Evolutionary conservation across 352 stramenopile genomes (phyloP).

Genomic region (Achlya hypogyna): DNA sequence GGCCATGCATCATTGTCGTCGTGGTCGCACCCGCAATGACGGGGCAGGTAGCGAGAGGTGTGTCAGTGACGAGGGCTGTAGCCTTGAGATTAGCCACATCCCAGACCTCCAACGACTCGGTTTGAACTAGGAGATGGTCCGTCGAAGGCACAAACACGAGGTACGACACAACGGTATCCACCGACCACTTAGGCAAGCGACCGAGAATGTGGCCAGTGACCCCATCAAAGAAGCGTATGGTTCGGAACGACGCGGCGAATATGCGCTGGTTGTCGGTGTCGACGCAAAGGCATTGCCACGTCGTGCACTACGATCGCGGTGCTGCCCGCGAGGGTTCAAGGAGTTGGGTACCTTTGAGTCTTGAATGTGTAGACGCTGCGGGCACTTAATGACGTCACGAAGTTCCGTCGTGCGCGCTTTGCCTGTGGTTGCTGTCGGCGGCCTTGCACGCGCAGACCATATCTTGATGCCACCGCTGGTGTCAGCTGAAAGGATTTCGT

Average conservation of each 20-base stretch:
- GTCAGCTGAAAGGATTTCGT: slow-evolving; percentile 13
- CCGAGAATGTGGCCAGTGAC: background rate
- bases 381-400: background rate
- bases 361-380: slow-evolving; percentile 9
- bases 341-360: slow-evolving; percentile 3
- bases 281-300: background rate
- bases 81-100: background rate
- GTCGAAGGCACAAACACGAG: background rate
- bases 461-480: slow-evolving; percentile 4
- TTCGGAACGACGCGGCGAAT: background rate
- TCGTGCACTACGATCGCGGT: background rate
- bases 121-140: background rate
- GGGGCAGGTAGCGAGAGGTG: background rate
- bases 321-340: background rate
- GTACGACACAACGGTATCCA: background rate
- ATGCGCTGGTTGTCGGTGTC: slow-evolving; percentile 10
- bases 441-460: background rate
- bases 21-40: background rate
- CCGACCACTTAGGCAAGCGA: background rate
- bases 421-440: background rate
- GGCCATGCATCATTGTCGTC: background rate
- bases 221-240: slow-evolving; percentile 4
- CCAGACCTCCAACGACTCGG: background rate
- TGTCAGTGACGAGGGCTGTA: background rate
- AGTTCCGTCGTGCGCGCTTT: background rate